These are phyloP conservation scores for Discostella stelligera DNA, from an alignment of 352 stramenopile genomes.

Conservation along the genomic window DNA sequence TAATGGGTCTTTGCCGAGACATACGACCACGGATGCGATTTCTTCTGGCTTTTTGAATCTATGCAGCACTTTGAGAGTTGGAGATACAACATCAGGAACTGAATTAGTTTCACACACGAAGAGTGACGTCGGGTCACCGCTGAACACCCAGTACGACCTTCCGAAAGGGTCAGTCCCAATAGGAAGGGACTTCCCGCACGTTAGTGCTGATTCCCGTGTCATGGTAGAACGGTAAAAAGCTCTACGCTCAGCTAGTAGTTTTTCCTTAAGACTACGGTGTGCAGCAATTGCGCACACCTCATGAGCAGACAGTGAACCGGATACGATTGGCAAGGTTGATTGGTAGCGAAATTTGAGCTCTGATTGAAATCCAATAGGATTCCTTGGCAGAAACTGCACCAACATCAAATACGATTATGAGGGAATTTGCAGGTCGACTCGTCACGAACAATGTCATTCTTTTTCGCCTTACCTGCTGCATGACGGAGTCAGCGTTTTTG, in stretches of 20 bases:
- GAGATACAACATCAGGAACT: slow-evolving; percentile 9
- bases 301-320: slow-evolving; percentile 77
- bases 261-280: slow-evolving; percentile 71
- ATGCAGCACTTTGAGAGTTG: slow-evolving; percentile 54
- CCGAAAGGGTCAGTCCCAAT: slow-evolving; percentile 69
- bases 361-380: slow-evolving; percentile 71
- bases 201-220: slow-evolving; percentile 62
- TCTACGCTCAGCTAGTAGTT: slow-evolving; percentile 61
- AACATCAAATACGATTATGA: slow-evolving; percentile 12
- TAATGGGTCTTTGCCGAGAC: slow-evolving; percentile 65
- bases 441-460: neutral
- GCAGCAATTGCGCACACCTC: slow-evolving; percentile 79
- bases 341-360: slow-evolving; percentile 72
- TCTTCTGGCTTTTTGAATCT: slow-evolving; percentile 70
- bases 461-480: slow-evolving; percentile 47
- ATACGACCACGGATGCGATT: slow-evolving; percentile 79
- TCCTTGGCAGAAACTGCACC: slow-evolving; percentile 73
- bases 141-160: slow-evolving; percentile 80
- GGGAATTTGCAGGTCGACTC: slow-evolving; percentile 13
- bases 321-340: slow-evolving; percentile 67
- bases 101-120: slow-evolving; percentile 64
- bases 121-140: slow-evolving; percentile 65
- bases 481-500: slow-evolving; percentile 60
- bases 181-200: slow-evolving; percentile 72
- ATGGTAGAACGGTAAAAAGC: slow-evolving; percentile 52